Base-by-base conservation (phyloP, 73 alveolate species). In the Symbiodinium natans region DNA sequence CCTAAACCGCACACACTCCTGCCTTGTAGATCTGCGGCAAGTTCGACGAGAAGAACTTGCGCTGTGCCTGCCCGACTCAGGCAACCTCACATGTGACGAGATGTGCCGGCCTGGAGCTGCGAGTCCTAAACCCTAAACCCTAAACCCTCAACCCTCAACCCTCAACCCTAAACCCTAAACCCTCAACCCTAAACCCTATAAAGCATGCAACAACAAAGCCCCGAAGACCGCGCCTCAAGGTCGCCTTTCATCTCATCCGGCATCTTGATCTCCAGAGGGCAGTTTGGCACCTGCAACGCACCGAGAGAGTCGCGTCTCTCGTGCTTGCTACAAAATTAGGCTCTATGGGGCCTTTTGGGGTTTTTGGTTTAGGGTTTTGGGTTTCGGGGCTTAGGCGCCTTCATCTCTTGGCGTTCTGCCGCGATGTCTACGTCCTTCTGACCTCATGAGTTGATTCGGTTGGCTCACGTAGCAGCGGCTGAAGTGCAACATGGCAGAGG, bases 21-120 rank as follows among this genome's bases (percentile, higher is more conserved):
- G 36, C 95, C 95, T 88, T 88, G 95, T 88, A 88, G 86, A 88
- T 88, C 43, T 88, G 84, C 25, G 95, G 86, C 86, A 88, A 59
- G 34, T 41, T 77, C 19, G 86, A 40, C 38, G 85, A 63, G 86
- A 88, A 88, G 74, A 25, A 88, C 25, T 88, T 39, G 56, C 95
- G 95, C 86, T 88, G 95, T 5, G 86, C 95, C 95, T 88, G 48
- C 27, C 19, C 85, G 25, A n/a, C 13, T 75, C 46, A 19, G 59
- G 40, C 36, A 34, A 27, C 21, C 41, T n/a, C n/a, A n/a, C n/a
- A n/a, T n/a, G n/a, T n/a, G n/a, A n/a, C n/a, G n/a, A n/a, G n/a
- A n/a, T n/a, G n/a, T n/a, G n/a, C n/a, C n/a, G n/a, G n/a, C n/a
- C n/a, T n/a, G n/a, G n/a, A n/a, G n/a, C n/a, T n/a, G n/a, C n/a